Evolutionary conservation across 108 stramenopile species (phyloP).

Genomic region (Aurantiochytrium sp.): DNA sequence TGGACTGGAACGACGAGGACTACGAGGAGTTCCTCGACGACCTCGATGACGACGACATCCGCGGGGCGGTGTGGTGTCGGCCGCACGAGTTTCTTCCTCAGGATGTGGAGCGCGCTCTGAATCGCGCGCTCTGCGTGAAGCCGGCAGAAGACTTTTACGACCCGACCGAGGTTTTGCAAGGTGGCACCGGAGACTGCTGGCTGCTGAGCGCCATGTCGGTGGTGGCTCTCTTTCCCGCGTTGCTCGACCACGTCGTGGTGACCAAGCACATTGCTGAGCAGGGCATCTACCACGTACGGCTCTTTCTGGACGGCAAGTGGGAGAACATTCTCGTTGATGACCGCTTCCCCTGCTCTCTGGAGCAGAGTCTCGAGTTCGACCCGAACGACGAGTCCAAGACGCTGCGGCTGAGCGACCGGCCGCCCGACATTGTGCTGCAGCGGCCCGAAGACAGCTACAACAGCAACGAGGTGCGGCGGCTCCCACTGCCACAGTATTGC

Average conservation of each 20-base stretch:
- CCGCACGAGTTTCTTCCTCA: background rate
- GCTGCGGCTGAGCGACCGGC: background rate
- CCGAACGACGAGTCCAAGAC: background rate
- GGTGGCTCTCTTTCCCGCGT: background rate
- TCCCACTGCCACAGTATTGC: slow-evolving; percentile 3
- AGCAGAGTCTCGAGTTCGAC: slow-evolving; percentile 4
- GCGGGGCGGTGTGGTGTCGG: background rate
- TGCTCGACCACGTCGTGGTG: background rate
- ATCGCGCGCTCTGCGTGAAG: background rate
- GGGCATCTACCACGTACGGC: background rate
- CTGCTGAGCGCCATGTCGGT: slow-evolving; percentile 22
- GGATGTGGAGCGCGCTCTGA: background rate
- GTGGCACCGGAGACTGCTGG: slow-evolving; percentile 33
- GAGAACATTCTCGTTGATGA: slow-evolving; percentile 3
- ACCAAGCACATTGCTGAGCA: background rate
- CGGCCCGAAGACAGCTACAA: background rate
- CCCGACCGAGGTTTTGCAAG: slow-evolving; percentile 26
- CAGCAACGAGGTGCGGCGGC: background rate
- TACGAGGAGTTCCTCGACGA: background rate
- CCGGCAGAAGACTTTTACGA: background rate
- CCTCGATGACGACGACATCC: background rate
- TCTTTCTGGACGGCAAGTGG: slow-evolving; percentile 31
- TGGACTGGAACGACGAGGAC: slow-evolving; percentile 17
- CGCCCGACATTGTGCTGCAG: background rate
- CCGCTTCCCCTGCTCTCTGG: slow-evolving; percentile 17